Conservation (phyloP, 2,329 filamentous ascomycete genomes). For the Xylaria multiplex region DNA sequence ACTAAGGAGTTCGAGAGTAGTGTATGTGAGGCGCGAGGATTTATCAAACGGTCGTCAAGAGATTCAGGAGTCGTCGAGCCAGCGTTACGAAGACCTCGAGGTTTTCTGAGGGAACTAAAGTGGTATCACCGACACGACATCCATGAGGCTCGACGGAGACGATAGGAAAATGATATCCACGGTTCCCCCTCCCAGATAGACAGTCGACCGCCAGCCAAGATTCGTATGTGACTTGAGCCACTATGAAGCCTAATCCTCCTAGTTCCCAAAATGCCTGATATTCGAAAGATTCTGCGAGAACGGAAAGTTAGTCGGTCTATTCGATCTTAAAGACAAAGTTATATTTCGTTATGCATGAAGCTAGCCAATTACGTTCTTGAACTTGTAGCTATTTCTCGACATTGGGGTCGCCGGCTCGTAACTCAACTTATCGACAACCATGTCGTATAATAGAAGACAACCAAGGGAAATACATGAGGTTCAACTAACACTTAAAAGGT, state of each 20-base stretch:
- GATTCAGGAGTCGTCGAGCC: slow-evolving; percentile 24
- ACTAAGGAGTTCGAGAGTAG: not conserved
- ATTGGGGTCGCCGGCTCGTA: not conserved
- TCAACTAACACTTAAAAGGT: slow-evolving; percentile 25
- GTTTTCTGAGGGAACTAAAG: not conserved
- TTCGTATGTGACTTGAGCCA: not conserved
- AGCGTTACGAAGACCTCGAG: slow-evolving; percentile 25
- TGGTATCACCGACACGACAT: slow-evolving; percentile 7
- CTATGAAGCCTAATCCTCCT: not conserved
- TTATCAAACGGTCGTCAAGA: slow-evolving; percentile 11
- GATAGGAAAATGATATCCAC: not conserved
- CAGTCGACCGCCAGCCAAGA: not conserved
- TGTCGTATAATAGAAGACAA: not conserved
- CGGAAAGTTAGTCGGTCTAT: slow-evolving; percentile 9
- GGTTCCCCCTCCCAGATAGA: not conserved
- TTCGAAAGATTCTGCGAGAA: slow-evolving; percentile 12
- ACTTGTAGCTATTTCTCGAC: not conserved
- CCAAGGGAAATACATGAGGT: slow-evolving; percentile 13
- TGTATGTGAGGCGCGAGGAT: too few relatives aligned
- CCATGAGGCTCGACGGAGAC: slow-evolving; percentile 17
- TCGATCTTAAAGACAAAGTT: not conserved
- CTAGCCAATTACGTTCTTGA: not conserved
- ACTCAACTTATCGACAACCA: not conserved
- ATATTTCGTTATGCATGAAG: not conserved
- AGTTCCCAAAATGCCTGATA: not conserved